These are phyloP conservation scores for Dendrobium nobile DNA, from an alignment of 106 monocot species.

Conservation along the genomic window DNA sequence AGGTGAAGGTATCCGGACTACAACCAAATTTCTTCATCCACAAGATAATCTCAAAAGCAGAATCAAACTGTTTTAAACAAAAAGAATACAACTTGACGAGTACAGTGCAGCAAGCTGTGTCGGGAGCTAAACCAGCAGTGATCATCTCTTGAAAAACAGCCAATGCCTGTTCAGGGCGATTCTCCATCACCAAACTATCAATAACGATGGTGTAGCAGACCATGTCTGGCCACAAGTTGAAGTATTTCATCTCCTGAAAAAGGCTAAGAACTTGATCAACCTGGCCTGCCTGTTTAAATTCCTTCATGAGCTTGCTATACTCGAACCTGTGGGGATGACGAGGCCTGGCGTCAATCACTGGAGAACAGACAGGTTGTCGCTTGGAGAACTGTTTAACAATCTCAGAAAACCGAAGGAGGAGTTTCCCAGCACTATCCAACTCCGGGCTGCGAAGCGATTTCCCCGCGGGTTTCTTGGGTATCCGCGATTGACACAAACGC, in stretches of 20 bases:
- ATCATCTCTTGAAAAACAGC: slow-evolving; percentile 43
- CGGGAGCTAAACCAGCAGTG: slow-evolving; percentile 17
- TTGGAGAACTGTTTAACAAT: slow-evolving; percentile 6
- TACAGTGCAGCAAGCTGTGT: slow-evolving; percentile 33
- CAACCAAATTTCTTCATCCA: slow-evolving; percentile 24
- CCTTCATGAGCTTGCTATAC: slow-evolving; percentile 40
- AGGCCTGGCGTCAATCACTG: slow-evolving; percentile 7
- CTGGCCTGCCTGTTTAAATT: slow-evolving; percentile 20
- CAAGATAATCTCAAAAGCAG: slow-evolving; percentile 22
- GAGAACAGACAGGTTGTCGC: not conserved
- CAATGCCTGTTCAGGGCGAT: slow-evolving; percentile 16
- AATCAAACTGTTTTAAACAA: slow-evolving; percentile 19
- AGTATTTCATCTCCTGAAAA: slow-evolving; percentile 34
- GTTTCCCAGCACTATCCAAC: not conserved
- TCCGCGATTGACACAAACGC: not conserved
- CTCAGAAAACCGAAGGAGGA: slow-evolving; percentile 4
- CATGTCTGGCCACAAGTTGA: slow-evolving; percentile 12
- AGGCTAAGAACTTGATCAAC: slow-evolving; percentile 27
- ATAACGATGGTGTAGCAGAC: slow-evolving; percentile 41
- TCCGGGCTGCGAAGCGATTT: not conserved
- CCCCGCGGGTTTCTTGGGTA: not conserved
- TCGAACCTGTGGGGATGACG: slow-evolving; percentile 5
- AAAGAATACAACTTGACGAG: slow-evolving; percentile 41
- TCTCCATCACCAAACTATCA: slow-evolving; percentile 17
- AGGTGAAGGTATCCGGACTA: slow-evolving; percentile 35